Conservation (phyloP, 768 basidiomycete species). For the Naganishia onofrii region DNA sequence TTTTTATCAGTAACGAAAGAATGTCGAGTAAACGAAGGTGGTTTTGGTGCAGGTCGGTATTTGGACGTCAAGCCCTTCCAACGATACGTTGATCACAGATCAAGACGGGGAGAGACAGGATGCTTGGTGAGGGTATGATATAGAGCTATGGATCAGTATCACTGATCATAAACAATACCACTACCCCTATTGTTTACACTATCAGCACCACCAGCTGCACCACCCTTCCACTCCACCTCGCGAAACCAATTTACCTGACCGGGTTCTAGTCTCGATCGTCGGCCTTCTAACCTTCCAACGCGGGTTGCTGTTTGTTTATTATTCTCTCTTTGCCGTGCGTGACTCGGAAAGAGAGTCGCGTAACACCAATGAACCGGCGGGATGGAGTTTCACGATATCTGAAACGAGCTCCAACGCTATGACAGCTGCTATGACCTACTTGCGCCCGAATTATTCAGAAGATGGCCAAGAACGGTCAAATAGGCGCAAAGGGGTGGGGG, state of each 20-base stretch:
- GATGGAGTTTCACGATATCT: neutral
- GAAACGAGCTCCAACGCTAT: neutral
- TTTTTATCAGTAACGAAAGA: neutral
- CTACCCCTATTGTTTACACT: slow-evolving; percentile 1
- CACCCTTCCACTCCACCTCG: neutral
- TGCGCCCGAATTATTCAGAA: neutral
- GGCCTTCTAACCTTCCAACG: neutral
- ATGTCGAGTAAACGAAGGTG: slow-evolving; percentile 15
- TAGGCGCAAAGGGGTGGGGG: no score
- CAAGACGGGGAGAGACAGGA: neutral
- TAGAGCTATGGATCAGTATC: neutral
- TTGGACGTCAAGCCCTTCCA: slow-evolving; percentile 14
- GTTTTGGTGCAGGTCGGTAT: neutral
- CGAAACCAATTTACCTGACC: slow-evolving; percentile 6
- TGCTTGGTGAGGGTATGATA: neutral
- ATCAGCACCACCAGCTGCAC: slow-evolving; percentile 1
- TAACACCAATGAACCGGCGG: neutral
- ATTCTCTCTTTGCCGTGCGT: slow-evolving; percentile 15
- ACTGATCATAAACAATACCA: neutral
- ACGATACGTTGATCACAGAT: slow-evolving; percentile 7
- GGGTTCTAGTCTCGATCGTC: slow-evolving; percentile 21
- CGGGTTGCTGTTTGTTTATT: slow-evolving; percentile 15
- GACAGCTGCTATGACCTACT: no score
- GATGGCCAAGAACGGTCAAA: no score
- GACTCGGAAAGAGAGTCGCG: neutral